Base-by-base conservation (phyloP, 2,329 filamentous ascomycete genomes). In the Microsporum audouinii region DNA sequence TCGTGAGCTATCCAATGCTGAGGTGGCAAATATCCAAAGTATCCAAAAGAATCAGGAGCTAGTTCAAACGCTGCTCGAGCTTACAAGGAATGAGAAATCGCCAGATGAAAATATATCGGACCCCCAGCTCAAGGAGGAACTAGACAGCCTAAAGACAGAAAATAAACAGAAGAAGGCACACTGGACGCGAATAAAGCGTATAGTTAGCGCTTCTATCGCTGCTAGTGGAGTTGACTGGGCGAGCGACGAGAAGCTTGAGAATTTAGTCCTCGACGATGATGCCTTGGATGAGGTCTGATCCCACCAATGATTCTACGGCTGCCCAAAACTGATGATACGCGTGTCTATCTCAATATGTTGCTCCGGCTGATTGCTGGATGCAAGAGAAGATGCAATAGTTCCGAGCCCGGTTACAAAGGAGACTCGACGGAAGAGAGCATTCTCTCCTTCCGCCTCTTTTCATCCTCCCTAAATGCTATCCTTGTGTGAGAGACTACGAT, bases 171-270 rank as follows among this genome's bases (percentile, higher is more conserved):
- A 84, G 70, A 82, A 82, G 63, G 83, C 84, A 65, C 81, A 82
- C 68, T 89, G 86, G 85, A 84, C 84, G 68, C 84, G 87, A 23
- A 82, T 92, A 72, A 94, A 92, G 75, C 88, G 84, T 29, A 83
- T 90, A 47, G 81, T 88, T n/a, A 88, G 87, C 68, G 89, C 87
- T 17, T 81, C 91, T 60, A 82, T 95, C 55, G 88, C 84, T 3
- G 89, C 88, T 2, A 95, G 89, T 71, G 90, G 90, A 55, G 79
- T 94, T 60, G 85, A 95, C 69, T 95, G 90, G 90, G 84, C 84
- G 10, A 77, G 81, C 45, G 85, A 95, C 72, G 80, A 84, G 58
- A 79, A 78, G 62, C 75, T 95, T 63, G 79, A 82, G 62, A 82
- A 84, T 58, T 78, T 92, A 63, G 89, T 95, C 31, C 77, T 95